phyloP scores from a whole-genome alignment of 139 green algal species.

The Coccomyxa sp. region DNA sequence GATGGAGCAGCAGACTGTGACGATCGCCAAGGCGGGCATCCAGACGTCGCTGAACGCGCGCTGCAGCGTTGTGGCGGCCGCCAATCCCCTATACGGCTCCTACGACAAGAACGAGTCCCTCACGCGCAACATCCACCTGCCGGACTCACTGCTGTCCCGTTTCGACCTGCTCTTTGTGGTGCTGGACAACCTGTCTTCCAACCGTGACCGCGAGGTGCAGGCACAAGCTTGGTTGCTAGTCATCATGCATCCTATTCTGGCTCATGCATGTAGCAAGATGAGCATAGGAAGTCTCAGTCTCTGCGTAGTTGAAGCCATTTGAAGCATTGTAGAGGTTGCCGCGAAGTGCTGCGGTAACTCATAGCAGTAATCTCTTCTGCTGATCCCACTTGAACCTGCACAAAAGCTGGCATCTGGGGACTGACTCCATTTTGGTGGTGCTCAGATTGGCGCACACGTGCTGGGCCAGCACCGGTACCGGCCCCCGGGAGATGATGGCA shows the following conservation, averaged over 20 bases:
- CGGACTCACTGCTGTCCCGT: constrained; percentile 94
- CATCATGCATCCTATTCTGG: neutral
- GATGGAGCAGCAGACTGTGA: constrained; percentile 98
- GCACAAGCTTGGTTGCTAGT: neutral
- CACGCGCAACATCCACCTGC: constrained; percentile 93
- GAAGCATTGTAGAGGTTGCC: no score
- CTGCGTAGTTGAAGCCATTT: no score
- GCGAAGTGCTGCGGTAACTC: no score
- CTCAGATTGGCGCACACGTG: constrained; percentile 73
- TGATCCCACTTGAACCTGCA: neutral
- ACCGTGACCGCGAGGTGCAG: constrained; percentile 65
- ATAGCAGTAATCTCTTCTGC: neutral
- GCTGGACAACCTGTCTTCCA: constrained; percentile 80
- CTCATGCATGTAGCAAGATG: no score
- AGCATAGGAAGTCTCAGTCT: no score
- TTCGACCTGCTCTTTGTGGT: constrained; percentile 99
- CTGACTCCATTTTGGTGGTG: neutral
- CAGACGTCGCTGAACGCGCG: constrained; percentile 93
- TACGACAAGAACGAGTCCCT: constrained; percentile 56
- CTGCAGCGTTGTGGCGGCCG: constrained; percentile 84
- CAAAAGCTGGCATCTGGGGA: neutral
- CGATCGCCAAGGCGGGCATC: constrained; percentile 98
- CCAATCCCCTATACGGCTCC: constrained; percentile 77
- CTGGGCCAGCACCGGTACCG: constrained; percentile 90
- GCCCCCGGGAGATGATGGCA: constrained; percentile 59